phyloP scores from a whole-genome alignment of 108 stramenopile species.

The Aurantiochytrium sp. region DNA sequence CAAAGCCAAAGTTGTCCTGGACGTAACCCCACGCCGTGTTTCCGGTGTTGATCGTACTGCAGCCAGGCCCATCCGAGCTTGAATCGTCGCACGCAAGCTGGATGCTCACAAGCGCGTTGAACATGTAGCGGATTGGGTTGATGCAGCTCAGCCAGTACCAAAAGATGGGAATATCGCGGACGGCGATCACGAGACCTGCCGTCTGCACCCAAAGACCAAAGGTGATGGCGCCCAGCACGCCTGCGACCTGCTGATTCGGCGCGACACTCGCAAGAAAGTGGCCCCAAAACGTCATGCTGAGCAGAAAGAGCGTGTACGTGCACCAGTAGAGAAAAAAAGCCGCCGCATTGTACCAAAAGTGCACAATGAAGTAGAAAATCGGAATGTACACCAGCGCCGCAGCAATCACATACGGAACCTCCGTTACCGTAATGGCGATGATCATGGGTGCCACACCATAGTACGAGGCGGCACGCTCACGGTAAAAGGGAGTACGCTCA shows the following conservation, averaged over 20 bases:
- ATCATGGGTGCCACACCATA: not conserved
- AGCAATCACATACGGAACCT: not conserved
- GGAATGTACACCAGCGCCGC: not conserved
- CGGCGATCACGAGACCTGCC: not conserved
- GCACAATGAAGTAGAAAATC: conserved; percentile 16
- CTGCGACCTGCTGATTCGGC: not conserved
- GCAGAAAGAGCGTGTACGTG: not conserved
- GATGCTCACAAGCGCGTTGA: not conserved
- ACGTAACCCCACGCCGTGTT: not conserved
- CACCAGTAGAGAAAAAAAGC: not conserved
- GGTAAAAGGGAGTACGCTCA: conserved; percentile 50
- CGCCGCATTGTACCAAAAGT: not conserved
- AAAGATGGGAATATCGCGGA: not conserved
- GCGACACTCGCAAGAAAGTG: not conserved
- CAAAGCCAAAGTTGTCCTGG: not conserved
- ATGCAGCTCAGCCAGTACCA: conserved; percentile 13
- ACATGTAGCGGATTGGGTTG: not conserved
- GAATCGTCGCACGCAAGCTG: not conserved
- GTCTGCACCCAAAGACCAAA: not conserved
- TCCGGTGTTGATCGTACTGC: not conserved
- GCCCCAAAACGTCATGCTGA: not conserved
- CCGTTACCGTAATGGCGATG: not conserved
- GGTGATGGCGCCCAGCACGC: not conserved
- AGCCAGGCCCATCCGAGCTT: not conserved
- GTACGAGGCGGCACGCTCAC: conserved; percentile 51